Percentiles rank a stretch among this genome's conserved stretches.
These are phyloP conservation scores for Erucastrum elatum DNA, from an alignment of 345 rosid species.

Conservation along the genomic window DNA sequence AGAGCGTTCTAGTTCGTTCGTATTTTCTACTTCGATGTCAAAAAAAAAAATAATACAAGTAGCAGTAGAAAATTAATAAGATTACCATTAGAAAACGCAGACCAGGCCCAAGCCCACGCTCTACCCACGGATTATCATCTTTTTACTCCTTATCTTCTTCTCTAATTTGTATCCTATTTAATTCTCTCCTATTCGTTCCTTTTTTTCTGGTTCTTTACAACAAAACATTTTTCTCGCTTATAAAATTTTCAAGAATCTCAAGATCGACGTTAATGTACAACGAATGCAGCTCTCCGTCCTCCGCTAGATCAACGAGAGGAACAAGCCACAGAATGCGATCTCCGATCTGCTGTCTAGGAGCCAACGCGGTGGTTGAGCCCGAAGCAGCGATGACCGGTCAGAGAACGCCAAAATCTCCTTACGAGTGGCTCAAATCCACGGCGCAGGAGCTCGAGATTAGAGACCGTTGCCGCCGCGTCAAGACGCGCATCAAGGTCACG, in stretches of 20 bases:
- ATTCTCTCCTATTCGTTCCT: background rate
- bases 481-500: slow-evolving; percentile 39
- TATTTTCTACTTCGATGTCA: too few species aligned
- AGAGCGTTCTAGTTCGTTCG: too few species aligned
- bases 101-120: slow-evolving; percentile 35
- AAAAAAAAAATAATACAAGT: background rate
- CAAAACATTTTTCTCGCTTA: background rate
- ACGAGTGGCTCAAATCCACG: slow-evolving; percentile 47
- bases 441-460: slow-evolving; percentile 45
- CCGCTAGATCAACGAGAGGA: slow-evolving; percentile 24
- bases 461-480: slow-evolving; percentile 47
- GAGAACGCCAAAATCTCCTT: slow-evolving; percentile 46
- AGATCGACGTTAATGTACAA: slow-evolving; percentile 25
- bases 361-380: slow-evolving; percentile 28
- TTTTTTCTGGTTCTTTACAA: background rate
- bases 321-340: slow-evolving; percentile 27
- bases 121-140: slow-evolving; percentile 22
- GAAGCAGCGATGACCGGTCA: slow-evolving; percentile 23
- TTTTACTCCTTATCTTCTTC: background rate
- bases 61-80: background rate
- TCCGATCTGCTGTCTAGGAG: slow-evolving; percentile 51
- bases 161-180: slow-evolving; percentile 1
- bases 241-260: background rate
- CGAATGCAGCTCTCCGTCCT: slow-evolving; percentile 44
- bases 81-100: slow-evolving; percentile 1